These are phyloP conservation scores for Spathaspora hagerdaliae DNA, from an alignment of 805 yeast species.

Conservation along the genomic window DNA sequence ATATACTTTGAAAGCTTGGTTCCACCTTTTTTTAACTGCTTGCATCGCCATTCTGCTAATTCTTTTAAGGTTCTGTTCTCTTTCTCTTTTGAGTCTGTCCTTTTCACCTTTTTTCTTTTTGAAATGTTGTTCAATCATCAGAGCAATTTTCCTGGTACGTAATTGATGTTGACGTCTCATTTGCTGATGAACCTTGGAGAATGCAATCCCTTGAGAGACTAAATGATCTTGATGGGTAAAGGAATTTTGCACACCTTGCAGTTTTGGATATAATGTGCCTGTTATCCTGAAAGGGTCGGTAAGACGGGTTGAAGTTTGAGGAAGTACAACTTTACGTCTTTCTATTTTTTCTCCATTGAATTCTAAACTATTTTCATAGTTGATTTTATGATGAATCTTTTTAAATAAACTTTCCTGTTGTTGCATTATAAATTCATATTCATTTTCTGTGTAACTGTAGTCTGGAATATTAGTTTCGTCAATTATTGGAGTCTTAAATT, in stretches of 20 bases:
- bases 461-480: constrained; percentile 34
- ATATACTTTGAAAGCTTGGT: constrained; percentile 78
- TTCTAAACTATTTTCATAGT: constrained; percentile 33
- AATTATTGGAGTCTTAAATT: constrained; percentile 31
- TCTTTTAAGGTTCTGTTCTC: constrained; percentile 63
- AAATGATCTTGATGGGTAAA: constrained; percentile 70
- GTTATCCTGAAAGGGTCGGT: constrained; percentile 45
- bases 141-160: constrained; percentile 69
- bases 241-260: constrained; percentile 38
- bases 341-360: constrained; percentile 47
- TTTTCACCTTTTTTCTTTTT: constrained; percentile 83
- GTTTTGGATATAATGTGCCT: constrained; percentile 36
- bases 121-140: constrained; percentile 82
- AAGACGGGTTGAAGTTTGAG: constrained; percentile 39
- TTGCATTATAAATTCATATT: constrained; percentile 52
- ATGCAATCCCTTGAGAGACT: constrained; percentile 67
- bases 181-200: constrained; percentile 68
- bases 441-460: constrained; percentile 40
- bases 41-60: constrained; percentile 79
- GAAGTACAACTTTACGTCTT: constrained; percentile 42
- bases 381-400: constrained; percentile 41
- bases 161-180: constrained; percentile 59
- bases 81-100: constrained; percentile 72
- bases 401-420: constrained; percentile 49
- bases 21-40: constrained; percentile 89